phyloP scores from a whole-genome alignment of 2,329 filamentous ascomycete genomes.

The Botrytis porri region DNA sequence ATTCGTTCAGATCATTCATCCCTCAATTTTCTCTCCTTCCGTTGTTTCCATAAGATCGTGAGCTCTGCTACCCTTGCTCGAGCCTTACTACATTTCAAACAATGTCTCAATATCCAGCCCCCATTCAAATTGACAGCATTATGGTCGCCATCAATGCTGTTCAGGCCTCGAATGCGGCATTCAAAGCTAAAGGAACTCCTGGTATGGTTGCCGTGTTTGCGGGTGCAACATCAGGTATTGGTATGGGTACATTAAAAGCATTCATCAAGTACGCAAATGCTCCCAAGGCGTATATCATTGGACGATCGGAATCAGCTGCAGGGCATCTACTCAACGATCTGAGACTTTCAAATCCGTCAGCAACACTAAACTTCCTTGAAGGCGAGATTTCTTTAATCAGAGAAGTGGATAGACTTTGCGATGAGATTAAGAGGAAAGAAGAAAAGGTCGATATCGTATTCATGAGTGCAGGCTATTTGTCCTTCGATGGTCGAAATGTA shows the following conservation, averaged over 20 bases:
- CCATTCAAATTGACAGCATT: constrained; percentile 3
- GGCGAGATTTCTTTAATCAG: constrained; percentile 50
- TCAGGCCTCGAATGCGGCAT: constrained; percentile 41
- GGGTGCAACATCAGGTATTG: constrained; percentile 55
- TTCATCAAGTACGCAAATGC: constrained; percentile 43
- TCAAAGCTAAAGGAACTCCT: constrained; percentile 33
- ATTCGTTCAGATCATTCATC: neutral
- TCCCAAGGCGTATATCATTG: constrained; percentile 52
- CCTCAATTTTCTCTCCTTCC: neutral
- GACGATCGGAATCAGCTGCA: constrained; percentile 42
- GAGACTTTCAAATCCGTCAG: constrained; percentile 43
- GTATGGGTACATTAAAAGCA: constrained; percentile 46
- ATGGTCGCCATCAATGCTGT: constrained; percentile 39
- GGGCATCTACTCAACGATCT: constrained; percentile 43
- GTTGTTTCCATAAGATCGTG: neutral
- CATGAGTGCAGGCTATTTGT: constrained; percentile 42
- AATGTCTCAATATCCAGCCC: neutral
- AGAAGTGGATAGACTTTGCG: constrained; percentile 49
- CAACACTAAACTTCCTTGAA: constrained; percentile 48
- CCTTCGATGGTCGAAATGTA: constrained; percentile 34
- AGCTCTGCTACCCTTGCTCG: neutral
- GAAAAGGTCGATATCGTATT: constrained; percentile 48
- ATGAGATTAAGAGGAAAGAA: constrained; percentile 46
- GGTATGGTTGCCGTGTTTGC: constrained; percentile 50
- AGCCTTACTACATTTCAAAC: neutral